Conservation (phyloP, 2,329 filamentous ascomycete species). For the Metarhizium guizhouense region DNA sequence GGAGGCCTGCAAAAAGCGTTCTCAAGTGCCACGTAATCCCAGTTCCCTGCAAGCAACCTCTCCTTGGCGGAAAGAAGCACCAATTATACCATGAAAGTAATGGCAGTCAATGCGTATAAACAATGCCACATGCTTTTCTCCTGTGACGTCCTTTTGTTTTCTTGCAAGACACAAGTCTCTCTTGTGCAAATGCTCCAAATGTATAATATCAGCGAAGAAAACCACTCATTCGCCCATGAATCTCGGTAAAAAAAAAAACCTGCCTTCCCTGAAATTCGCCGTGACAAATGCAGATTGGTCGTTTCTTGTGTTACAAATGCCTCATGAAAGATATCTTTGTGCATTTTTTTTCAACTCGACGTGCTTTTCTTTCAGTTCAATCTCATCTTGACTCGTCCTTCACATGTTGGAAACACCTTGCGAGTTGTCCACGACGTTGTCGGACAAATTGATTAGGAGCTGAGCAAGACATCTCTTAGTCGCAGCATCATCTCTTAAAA, state of each 20-base stretch:
- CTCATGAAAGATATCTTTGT: background rate
- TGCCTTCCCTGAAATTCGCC: background rate
- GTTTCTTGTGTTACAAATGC: background rate
- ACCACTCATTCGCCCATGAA: background rate
- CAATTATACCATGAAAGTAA: background rate
- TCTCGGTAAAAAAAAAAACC: background rate
- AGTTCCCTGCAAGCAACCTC: background rate
- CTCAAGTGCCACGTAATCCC: background rate
- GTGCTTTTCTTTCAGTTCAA: background rate
- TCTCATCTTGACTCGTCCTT: conserved; percentile 17
- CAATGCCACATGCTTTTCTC: background rate
- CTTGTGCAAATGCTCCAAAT: background rate
- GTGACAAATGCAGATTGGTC: background rate
- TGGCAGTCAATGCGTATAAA: background rate
- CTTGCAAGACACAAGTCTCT: background rate
- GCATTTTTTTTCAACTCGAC: background rate
- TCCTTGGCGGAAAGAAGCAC: background rate
- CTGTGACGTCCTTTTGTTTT: background rate
- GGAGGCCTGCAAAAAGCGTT: background rate
- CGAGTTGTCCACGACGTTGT: conserved; percentile 58
- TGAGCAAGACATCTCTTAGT: conserved; percentile 98
- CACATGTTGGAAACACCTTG: conserved; percentile 26
- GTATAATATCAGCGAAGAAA: background rate
- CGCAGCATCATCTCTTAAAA: conserved; percentile 91
- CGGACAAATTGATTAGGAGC: conserved; percentile 89